A percentile compares a stretch with the other conserved stretches of the same genome.
These are phyloP conservation scores for Zygosaccharomyces siamensis DNA, from an alignment of 805 yeast species.

Conservation along the genomic window DNA sequence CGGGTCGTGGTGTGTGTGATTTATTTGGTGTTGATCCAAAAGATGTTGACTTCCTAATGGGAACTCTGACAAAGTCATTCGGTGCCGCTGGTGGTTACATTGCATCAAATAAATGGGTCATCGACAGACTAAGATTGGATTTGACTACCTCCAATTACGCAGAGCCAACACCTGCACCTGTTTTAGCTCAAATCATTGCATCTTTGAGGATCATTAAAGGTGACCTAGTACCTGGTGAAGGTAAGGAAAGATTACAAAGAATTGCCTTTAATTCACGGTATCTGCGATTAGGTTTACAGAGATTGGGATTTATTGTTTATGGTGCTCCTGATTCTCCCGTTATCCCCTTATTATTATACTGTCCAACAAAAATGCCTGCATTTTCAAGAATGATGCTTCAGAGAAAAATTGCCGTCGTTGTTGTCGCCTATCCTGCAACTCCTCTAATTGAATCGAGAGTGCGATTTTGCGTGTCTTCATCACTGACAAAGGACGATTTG, in stretches of 20 bases:
- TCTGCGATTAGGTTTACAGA: constrained; percentile 81
- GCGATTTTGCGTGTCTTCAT: constrained; percentile 86
- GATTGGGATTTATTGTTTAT: constrained; percentile 87
- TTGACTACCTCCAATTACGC: constrained; percentile 71
- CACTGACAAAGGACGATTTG: constrained; percentile 89
- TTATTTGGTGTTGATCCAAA: constrained; percentile 76
- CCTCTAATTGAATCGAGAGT: constrained; percentile 86
- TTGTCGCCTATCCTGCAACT: constrained; percentile 97
- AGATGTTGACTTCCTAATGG: constrained; percentile 86
- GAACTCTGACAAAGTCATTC: constrained; percentile 93
- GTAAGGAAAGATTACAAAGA: constrained; percentile 82
- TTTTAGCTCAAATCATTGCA: constrained; percentile 78
- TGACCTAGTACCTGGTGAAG: constrained; percentile 85
- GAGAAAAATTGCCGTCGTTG: constrained; percentile 84
- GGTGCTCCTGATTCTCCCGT: constrained; percentile 98
- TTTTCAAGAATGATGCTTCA: constrained; percentile 76
- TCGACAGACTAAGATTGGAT: constrained; percentile 69
- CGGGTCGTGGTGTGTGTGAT: constrained; percentile 93
- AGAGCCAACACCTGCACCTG: constrained; percentile 89
- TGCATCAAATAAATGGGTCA: constrained; percentile 65
- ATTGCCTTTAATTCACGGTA: constrained; percentile 95
- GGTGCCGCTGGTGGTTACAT: constrained; percentile 99
- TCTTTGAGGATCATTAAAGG: constrained; percentile 78
- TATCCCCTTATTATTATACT: constrained; percentile 77
- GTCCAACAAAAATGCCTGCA: constrained; percentile 94